Evolutionary conservation across 2,329 filamentous ascomycete genomes (phyloP).

Genomic region (Penicillium sp.): DNA sequence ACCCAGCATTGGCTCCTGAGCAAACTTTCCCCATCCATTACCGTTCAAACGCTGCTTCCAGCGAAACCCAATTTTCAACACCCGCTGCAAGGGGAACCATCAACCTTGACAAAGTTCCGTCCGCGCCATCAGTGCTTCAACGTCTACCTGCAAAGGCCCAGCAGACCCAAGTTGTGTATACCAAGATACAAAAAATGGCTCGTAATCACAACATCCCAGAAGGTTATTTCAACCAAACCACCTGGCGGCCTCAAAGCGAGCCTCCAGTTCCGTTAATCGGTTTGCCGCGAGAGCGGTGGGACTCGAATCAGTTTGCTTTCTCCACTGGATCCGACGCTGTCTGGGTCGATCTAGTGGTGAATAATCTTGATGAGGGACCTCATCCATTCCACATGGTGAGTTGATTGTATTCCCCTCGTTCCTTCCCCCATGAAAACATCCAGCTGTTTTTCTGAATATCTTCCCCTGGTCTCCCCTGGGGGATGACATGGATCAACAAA

Average conservation of each 20-base stretch:
- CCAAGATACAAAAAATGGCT: constrained; percentile 42
- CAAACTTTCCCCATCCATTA: constrained; percentile 34
- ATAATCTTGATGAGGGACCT: constrained; percentile 47
- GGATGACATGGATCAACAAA: no score
- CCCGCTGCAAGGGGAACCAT: constrained; percentile 11
- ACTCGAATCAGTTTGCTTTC: constrained; percentile 38
- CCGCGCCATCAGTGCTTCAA: constrained; percentile 22
- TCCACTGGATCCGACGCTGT: constrained; percentile 21
- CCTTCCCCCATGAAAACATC: no score
- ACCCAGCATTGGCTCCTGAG: constrained; percentile 35
- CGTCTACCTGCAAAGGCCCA: constrained; percentile 26
- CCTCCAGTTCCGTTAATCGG: constrained; percentile 30
- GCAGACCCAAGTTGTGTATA: constrained; percentile 43
- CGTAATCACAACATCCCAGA: constrained; percentile 39
- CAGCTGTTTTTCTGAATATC: no score
- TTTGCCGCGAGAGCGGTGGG: constrained; percentile 35
- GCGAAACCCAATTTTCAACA: neutral
- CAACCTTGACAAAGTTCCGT: constrained; percentile 24
- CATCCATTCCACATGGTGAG: constrained; percentile 48
- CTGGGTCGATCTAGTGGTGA: constrained; percentile 47
- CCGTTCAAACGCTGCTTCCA: neutral
- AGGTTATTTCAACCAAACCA: constrained; percentile 46
- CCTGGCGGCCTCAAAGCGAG: constrained; percentile 37
- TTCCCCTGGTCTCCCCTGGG: no score
- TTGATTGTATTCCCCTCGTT: neutral